Conservation (phyloP, 2,329 filamentous ascomycete genomes). For the Alternaria brassicae region DNA sequence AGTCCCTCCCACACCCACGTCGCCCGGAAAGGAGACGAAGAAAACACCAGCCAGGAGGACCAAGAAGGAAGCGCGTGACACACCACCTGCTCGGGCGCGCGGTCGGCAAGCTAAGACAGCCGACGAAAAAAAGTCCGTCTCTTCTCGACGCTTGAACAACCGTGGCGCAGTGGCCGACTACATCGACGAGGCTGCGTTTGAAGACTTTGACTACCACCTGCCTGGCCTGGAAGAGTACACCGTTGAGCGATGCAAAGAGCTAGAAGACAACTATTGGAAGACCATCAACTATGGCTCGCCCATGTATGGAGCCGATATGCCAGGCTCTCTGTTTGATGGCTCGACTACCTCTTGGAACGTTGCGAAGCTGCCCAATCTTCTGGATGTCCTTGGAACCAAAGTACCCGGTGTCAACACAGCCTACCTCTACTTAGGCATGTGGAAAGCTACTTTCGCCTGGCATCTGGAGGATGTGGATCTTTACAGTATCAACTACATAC, state of each 20-base stretch:
- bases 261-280: slow-evolving; percentile 97
- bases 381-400: slow-evolving; percentile 93
- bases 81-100: slow-evolving; percentile 62
- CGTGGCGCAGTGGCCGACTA: slow-evolving; percentile 77
- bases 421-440: slow-evolving; percentile 98
- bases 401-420: slow-evolving; percentile 98
- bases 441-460: slow-evolving; percentile 99
- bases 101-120: slow-evolving; percentile 57
- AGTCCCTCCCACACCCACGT: slow-evolving; percentile 53
- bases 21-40: slow-evolving; percentile 54
- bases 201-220: slow-evolving; percentile 88
- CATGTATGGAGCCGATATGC: slow-evolving; percentile 95
- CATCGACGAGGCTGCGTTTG: slow-evolving; percentile 89
- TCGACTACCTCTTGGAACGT: slow-evolving; percentile 87
- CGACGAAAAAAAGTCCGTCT: slow-evolving; percentile 70
- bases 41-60: slow-evolving; percentile 31
- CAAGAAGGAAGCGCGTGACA: slow-evolving; percentile 50
- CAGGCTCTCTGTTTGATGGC: slow-evolving; percentile 92
- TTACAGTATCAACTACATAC: slow-evolving; percentile 99
- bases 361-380: slow-evolving; percentile 88
- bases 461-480: slow-evolving; percentile 98
- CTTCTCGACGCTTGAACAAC: slow-evolving; percentile 86
- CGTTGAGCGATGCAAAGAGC: slow-evolving; percentile 87
- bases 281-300: slow-evolving; percentile 93
- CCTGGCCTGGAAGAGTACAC: slow-evolving; percentile 86